Evolutionary conservation across 169 alveolate species (phyloP).

Genomic region (Eimeria sp.): DNA sequence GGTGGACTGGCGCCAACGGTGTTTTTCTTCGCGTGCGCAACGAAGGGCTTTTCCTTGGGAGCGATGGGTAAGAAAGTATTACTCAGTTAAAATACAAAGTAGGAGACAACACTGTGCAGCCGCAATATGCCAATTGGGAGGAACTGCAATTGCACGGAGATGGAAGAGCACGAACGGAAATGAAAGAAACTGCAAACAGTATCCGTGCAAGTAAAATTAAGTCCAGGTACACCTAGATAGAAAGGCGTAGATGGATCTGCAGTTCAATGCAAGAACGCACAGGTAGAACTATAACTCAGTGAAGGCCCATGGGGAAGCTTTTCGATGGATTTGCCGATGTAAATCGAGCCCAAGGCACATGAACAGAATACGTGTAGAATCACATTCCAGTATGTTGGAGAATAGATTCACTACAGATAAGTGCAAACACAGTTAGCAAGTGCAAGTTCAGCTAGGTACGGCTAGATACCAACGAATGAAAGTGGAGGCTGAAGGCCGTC

Average conservation of each 20-base stretch:
- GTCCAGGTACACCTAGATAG: background rate
- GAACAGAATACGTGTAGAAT: background rate
- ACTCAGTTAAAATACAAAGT: background rate
- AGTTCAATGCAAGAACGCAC: background rate
- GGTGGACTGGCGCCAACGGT: constrained; percentile 79
- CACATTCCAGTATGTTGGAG: background rate
- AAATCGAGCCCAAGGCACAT: background rate
- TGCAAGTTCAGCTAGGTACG: background rate
- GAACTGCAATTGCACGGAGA: background rate
- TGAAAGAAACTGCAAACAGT: background rate
- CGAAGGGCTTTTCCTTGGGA: constrained; percentile 49
- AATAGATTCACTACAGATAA: background rate
- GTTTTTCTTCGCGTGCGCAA: constrained; percentile 24
- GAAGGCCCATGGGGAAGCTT: background rate
- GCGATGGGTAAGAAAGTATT: constrained; percentile 27
- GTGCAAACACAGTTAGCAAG: background rate
- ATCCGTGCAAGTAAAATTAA: background rate
- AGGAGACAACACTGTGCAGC: background rate
- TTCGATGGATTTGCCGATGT: background rate
- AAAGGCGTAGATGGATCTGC: background rate
- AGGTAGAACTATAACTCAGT: background rate
- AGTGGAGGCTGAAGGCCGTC: background rate
- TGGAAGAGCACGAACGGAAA: background rate
- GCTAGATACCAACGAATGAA: background rate
- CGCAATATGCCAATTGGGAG: background rate